These are phyloP conservation scores for Trichoderma erinaceum DNA, from an alignment of 495 filamentous ascomycete genomes.

Conservation along the genomic window DNA sequence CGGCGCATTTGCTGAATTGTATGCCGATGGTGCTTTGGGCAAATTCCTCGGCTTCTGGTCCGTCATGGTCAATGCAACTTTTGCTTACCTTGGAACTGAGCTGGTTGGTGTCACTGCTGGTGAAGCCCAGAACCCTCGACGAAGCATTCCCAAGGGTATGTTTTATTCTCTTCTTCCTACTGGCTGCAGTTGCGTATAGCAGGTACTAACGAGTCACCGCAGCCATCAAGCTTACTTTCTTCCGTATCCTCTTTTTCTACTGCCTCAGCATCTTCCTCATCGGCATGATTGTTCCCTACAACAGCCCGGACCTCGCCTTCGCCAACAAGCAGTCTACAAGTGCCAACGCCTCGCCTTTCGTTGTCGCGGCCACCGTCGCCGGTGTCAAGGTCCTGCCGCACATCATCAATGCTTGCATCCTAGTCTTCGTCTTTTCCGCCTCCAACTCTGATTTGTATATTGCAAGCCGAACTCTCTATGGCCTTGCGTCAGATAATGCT, in stretches of 20 bases:
- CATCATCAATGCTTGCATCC: slow-evolving; percentile 73
- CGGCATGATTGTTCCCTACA: slow-evolving; percentile 59
- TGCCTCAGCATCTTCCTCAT: slow-evolving; percentile 63
- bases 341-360: slow-evolving; percentile 61
- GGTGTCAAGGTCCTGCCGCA: slow-evolving; percentile 60
- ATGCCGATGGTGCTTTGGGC: slow-evolving; percentile 39
- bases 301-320: slow-evolving; percentile 49
- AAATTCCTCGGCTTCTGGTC: slow-evolving; percentile 74
- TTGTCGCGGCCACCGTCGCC: slow-evolving; percentile 56
- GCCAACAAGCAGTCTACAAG: slow-evolving; percentile 44
- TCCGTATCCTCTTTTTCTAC: slow-evolving; percentile 72
- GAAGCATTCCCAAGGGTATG: slow-evolving; percentile 19
- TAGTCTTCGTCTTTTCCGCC: slow-evolving; percentile 75
- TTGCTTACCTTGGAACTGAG: slow-evolving; percentile 82
- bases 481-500: slow-evolving; percentile 68
- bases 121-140: slow-evolving; percentile 70
- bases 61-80: slow-evolving; percentile 69
- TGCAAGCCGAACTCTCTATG: slow-evolving; percentile 73
- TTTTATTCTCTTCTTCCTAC: background rate
- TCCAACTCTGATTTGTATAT: slow-evolving; percentile 79
- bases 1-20: slow-evolving; percentile 57
- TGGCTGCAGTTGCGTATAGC: background rate
- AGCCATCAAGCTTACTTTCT: slow-evolving; percentile 66
- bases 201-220: background rate
- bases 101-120: slow-evolving; percentile 74